phyloP scores from a whole-genome alignment of 1,284 basidiomycete genomes.

The Veloporphyrellus conicus region DNA sequence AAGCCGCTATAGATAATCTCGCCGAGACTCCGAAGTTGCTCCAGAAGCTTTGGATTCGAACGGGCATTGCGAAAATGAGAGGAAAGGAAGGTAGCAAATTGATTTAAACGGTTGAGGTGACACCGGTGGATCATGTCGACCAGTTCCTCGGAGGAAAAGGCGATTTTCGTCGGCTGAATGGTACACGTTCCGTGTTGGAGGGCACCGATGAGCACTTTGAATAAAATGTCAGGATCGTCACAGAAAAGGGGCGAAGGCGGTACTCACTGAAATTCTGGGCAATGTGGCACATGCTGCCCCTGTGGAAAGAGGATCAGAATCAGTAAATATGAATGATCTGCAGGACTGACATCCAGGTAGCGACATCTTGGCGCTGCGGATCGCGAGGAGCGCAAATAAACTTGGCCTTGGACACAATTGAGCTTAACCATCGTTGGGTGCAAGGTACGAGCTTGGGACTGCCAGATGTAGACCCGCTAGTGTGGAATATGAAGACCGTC shows the following conservation, averaged over 20 bases:
- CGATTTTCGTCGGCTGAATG: slow-evolving; percentile 60
- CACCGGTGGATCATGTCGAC: slow-evolving; percentile 65
- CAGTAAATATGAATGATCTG: slow-evolving; percentile 14
- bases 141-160: slow-evolving; percentile 65
- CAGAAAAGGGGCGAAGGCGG: slow-evolving; percentile 16
- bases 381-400: slow-evolving; percentile 48
- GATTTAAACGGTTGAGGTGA: slow-evolving; percentile 64
- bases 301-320: slow-evolving; percentile 36
- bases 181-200: slow-evolving; percentile 68
- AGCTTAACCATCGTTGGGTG: slow-evolving; percentile 56
- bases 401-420: slow-evolving; percentile 53
- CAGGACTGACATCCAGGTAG: slow-evolving; percentile 56
- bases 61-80: slow-evolving; percentile 59
- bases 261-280: slow-evolving; percentile 61
- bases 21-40: slow-evolving; percentile 50
- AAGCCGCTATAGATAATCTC: slow-evolving; percentile 62
- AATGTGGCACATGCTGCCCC: slow-evolving; percentile 71
- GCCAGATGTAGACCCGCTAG: slow-evolving; percentile 70
- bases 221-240: slow-evolving; percentile 23
- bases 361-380: slow-evolving; percentile 56
- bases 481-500: slow-evolving; percentile 65
- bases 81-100: slow-evolving; percentile 64
- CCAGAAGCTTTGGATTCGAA: slow-evolving; percentile 56
- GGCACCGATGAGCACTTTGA: slow-evolving; percentile 56
- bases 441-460: slow-evolving; percentile 69